These are phyloP conservation scores for Sclerotinia glacialis DNA, from an alignment of 2,329 filamentous ascomycete species.

Conservation along the genomic window DNA sequence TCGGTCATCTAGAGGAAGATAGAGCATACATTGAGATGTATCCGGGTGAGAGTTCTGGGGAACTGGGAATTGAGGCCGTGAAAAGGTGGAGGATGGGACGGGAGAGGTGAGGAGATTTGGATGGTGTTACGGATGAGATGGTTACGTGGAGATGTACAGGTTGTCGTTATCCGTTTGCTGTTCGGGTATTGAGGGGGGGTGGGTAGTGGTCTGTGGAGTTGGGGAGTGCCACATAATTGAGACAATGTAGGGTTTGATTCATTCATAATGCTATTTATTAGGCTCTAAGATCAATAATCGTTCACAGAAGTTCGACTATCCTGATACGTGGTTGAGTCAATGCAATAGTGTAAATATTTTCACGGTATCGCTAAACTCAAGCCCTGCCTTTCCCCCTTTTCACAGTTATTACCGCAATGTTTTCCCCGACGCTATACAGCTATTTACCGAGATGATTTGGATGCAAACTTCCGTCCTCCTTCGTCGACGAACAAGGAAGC, in stretches of 20 bases:
- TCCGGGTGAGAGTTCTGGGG: background rate
- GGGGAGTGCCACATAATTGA: background rate
- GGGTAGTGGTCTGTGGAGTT: background rate
- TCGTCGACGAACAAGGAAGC: background rate
- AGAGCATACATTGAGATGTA: constrained; percentile 14
- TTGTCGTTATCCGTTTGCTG: background rate
- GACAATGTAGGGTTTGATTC: background rate
- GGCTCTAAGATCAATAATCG: background rate
- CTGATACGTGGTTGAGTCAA: no score
- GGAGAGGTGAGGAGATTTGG: background rate
- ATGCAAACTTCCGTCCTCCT: background rate
- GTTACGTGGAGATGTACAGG: background rate
- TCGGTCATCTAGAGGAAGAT: background rate
- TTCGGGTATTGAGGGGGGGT: background rate
- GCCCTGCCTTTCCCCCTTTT: background rate
- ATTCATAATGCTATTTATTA: no score
- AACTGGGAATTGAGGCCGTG: background rate
- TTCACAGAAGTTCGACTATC: no score
- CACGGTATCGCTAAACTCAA: background rate
- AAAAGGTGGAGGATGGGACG: background rate
- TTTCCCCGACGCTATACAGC: background rate
- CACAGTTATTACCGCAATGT: background rate
- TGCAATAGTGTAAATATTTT: background rate
- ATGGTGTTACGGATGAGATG: background rate
- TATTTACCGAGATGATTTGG: background rate